phyloP scores from a whole-genome alignment of 495 filamentous ascomycete genomes.

The Hypoxylon fragiforme region DNA sequence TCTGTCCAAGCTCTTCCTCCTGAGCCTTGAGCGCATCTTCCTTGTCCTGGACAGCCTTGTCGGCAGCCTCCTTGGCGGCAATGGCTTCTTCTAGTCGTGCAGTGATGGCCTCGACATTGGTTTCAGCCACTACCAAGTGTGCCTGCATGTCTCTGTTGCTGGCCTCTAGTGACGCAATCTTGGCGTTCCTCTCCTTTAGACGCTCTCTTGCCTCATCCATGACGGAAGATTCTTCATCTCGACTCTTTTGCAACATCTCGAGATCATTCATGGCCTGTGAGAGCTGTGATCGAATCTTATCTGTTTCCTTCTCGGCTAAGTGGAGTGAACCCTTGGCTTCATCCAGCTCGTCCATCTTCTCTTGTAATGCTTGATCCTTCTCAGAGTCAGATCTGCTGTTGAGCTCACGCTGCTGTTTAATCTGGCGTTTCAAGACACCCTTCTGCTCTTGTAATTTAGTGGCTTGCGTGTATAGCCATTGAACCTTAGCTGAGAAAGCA shows the following conservation, averaged over 20 bases:
- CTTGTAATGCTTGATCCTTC: slow-evolving; percentile 59
- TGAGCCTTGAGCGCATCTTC: slow-evolving; percentile 50
- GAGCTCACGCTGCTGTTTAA: slow-evolving; percentile 89
- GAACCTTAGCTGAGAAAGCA: slow-evolving; percentile 74
- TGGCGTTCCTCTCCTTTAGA: slow-evolving; percentile 52
- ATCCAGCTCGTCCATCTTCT: slow-evolving; percentile 57
- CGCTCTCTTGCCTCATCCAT: slow-evolving; percentile 50
- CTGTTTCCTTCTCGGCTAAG: slow-evolving; percentile 52
- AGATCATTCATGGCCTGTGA: slow-evolving; percentile 58
- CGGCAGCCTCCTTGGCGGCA: slow-evolving; percentile 39
- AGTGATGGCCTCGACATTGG: slow-evolving; percentile 39
- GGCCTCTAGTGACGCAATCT: slow-evolving; percentile 52
- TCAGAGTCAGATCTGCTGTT: slow-evolving; percentile 68
- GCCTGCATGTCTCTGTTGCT: slow-evolving; percentile 44
- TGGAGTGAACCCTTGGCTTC: slow-evolving; percentile 54
- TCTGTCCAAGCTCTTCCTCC: slow-evolving; percentile 69
- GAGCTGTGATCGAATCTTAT: slow-evolving; percentile 48
- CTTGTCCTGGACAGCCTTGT: slow-evolving; percentile 42
- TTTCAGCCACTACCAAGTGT: slow-evolving; percentile 41
- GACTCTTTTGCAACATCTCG: slow-evolving; percentile 46
- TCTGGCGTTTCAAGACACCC: slow-evolving; percentile 78
- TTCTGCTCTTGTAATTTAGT: slow-evolving; percentile 79
- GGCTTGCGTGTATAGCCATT: slow-evolving; percentile 67
- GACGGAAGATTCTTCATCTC: slow-evolving; percentile 39
- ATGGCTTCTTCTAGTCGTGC: slow-evolving; percentile 41